These are phyloP conservation scores for Cordyceps pruinosa DNA, from an alignment of 2,329 filamentous ascomycete genomes.

Conservation along the genomic window DNA sequence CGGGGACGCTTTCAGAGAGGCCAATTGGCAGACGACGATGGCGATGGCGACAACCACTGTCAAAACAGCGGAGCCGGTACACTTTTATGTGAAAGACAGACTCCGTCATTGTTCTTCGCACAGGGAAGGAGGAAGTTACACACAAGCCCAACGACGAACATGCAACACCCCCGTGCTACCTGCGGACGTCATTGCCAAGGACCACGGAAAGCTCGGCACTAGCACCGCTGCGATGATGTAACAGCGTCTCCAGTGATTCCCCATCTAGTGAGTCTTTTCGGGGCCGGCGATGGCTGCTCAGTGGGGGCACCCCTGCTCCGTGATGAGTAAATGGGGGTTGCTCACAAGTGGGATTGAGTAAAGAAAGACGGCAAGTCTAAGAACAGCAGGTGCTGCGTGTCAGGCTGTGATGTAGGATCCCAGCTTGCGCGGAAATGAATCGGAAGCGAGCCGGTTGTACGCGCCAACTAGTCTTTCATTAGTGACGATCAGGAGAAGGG, in stretches of 20 bases:
- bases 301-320: not conserved
- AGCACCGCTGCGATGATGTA: not conserved
- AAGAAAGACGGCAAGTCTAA: too few relatives aligned
- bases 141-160: not conserved
- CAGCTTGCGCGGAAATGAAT: too few relatives aligned
- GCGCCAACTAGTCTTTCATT: too few relatives aligned
- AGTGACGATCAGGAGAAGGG: too few relatives aligned
- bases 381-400: too few relatives aligned
- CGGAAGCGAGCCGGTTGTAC: too few relatives aligned
- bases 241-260: not conserved
- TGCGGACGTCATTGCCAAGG: not conserved
- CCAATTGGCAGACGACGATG: not conserved
- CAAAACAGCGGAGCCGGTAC: not conserved
- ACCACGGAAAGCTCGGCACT: not conserved
- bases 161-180: not conserved
- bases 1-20: not conserved
- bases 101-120: not conserved
- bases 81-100: not conserved
- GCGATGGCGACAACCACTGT: too few relatives aligned
- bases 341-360: too few relatives aligned
- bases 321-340: not conserved
- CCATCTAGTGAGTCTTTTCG: not conserved
- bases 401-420: too few relatives aligned
- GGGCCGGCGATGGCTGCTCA: not conserved
- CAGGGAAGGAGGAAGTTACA: not conserved